Conservation (phyloP, 1,284 basidiomycete species). For the Leccinum huronense region DNA sequence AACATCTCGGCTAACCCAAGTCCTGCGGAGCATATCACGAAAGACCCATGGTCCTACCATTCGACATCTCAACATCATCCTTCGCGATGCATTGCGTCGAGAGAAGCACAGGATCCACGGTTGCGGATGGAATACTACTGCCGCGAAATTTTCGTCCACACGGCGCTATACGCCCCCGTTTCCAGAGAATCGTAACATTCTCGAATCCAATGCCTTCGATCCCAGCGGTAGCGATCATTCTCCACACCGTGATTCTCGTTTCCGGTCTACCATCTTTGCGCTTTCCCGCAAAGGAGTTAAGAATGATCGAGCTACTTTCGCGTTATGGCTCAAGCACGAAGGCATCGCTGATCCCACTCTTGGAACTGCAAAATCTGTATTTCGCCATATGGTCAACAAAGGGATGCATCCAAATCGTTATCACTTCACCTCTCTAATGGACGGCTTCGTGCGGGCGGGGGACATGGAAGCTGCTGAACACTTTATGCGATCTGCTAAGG, state of each 20-base stretch:
- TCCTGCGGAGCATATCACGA: constrained; percentile 46
- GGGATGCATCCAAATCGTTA: constrained; percentile 67
- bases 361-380: constrained; percentile 49
- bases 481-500: constrained; percentile 50
- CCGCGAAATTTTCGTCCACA: constrained; percentile 39
- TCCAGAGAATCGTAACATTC: constrained; percentile 29
- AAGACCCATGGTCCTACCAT: constrained; percentile 43
- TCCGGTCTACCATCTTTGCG: constrained; percentile 47
- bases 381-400: constrained; percentile 55
- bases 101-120: constrained; percentile 46
- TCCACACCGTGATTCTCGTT: constrained; percentile 36
- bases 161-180: constrained; percentile 22
- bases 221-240: constrained; percentile 48
- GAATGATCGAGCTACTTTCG: constrained; percentile 55
- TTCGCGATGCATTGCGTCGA: constrained; percentile 47
- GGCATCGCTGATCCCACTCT: constrained; percentile 51
- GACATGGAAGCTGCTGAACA: constrained; percentile 52
- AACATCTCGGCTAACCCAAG: constrained; percentile 45
- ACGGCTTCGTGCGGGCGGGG: constrained; percentile 56
- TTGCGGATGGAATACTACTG: constrained; percentile 51
- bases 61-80: constrained; percentile 49
- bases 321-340: constrained; percentile 62
- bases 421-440: constrained; percentile 69
- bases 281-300: constrained; percentile 47
- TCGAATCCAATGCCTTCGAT: constrained; percentile 40